Evolutionary conservation across 2,329 filamentous ascomycete species (phyloP).

Genomic region (Phoma sp.): DNA sequence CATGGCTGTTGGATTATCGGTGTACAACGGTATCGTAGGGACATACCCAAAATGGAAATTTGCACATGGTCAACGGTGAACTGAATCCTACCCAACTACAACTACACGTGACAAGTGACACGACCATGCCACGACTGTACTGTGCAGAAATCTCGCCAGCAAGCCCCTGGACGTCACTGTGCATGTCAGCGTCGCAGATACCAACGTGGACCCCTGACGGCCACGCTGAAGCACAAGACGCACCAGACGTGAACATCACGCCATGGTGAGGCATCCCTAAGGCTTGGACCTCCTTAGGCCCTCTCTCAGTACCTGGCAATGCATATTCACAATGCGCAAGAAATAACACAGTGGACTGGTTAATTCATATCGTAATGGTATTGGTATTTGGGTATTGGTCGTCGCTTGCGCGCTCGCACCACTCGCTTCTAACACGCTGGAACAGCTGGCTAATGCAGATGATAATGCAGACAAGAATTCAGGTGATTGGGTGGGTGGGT

Average conservation of each 20-base stretch:
- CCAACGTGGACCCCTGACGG: background rate
- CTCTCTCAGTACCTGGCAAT: background rate
- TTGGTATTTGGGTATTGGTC: slow-evolving; percentile 7
- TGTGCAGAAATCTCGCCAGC: no score
- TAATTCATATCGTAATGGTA: no score
- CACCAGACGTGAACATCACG: slow-evolving; percentile 6
- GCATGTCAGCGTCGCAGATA: slow-evolving; percentile 2
- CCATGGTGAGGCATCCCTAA: slow-evolving; percentile 13
- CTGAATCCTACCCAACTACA: no score
- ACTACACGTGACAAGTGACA: no score
- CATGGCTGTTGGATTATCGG: background rate
- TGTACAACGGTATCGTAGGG: background rate
- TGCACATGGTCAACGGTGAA: no score
- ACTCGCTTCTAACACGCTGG: no score
- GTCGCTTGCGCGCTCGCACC: slow-evolving; percentile 8
- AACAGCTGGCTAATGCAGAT: slow-evolving; percentile 1
- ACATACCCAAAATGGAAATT: background rate
- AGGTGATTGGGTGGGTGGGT: no score
- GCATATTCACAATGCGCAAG: background rate
- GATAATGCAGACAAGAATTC: slow-evolving; percentile 3
- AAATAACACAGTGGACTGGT: no score
- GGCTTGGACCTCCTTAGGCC: slow-evolving; percentile 9
- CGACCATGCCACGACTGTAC: no score
- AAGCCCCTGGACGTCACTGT: background rate
- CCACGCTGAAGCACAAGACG: slow-evolving; percentile 11